Evolutionary conservation across 805 yeast species (phyloP).

Genomic region (Lipomyces lipofer): DNA sequence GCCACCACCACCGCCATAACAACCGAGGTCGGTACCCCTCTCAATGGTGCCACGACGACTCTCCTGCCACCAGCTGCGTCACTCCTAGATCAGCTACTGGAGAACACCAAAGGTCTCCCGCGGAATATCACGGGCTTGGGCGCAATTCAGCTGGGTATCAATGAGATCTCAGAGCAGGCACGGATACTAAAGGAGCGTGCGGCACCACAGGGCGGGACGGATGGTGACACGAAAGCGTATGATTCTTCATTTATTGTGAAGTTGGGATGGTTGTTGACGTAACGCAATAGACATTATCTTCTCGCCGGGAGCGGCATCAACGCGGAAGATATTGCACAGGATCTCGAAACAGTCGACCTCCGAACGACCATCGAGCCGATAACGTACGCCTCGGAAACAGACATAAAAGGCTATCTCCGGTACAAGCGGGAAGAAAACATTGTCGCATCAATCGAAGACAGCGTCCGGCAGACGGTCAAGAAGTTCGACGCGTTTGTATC

Average conservation of each 20-base stretch:
- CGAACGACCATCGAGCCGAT: conserved; percentile 36
- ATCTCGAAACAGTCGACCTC: conserved; percentile 46
- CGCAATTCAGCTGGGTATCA: conserved; percentile 73
- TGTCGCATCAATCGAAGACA: conserved; percentile 76
- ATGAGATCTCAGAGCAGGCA: conserved; percentile 73
- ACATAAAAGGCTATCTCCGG: conserved; percentile 63
- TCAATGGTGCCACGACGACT: background rate
- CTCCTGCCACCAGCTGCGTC: conserved; percentile 26
- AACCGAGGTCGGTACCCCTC: background rate
- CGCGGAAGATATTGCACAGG: conserved; percentile 73
- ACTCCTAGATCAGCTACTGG: conserved; percentile 27
- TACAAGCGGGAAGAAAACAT: conserved; percentile 80
- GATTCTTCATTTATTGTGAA: conserved; percentile 9
- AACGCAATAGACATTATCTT: conserved; percentile 63
- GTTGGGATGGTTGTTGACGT: background rate
- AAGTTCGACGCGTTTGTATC: conserved; percentile 81
- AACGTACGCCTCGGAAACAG: conserved; percentile 37
- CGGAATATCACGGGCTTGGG: conserved; percentile 50
- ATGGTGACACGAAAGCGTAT: conserved; percentile 46
- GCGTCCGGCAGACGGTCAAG: conserved; percentile 67
- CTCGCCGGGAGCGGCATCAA: conserved; percentile 87
- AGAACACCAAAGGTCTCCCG: conserved; percentile 29
- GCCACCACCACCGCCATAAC: background rate
- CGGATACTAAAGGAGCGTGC: conserved; percentile 53
- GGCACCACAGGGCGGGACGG: conserved; percentile 31